Evolutionary conservation across 768 basidiomycete species (phyloP).

Genomic region (Boletus speciosus): DNA sequence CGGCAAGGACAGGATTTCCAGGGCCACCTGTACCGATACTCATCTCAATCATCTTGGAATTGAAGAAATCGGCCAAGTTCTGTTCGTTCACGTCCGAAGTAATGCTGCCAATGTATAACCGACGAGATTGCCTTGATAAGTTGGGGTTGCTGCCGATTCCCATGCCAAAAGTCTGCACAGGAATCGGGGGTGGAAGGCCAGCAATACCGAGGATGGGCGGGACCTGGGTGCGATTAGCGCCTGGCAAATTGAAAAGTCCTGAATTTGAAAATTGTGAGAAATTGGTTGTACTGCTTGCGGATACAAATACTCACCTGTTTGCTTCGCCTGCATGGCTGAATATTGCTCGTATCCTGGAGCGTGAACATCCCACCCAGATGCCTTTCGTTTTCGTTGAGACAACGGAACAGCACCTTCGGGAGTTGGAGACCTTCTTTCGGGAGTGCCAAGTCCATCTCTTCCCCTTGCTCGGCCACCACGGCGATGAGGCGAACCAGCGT

Average conservation of each 20-base stretch:
- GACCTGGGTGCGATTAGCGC: slow-evolving; percentile 86
- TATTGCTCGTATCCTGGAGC: slow-evolving; percentile 95
- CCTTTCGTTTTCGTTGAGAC: slow-evolving; percentile 82
- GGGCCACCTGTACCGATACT: slow-evolving; percentile 77
- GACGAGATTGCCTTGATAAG: slow-evolving; percentile 86
- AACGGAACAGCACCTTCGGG: slow-evolving; percentile 80
- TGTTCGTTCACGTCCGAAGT: slow-evolving; percentile 93
- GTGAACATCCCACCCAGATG: slow-evolving; percentile 95
- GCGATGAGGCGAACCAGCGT: slow-evolving; percentile 36
- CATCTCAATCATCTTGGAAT: slow-evolving; percentile 92
- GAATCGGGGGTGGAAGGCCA: slow-evolving; percentile 78
- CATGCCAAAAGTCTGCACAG: slow-evolving; percentile 82
- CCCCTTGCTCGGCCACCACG: slow-evolving; percentile 48
- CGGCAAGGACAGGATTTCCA: slow-evolving; percentile 88
- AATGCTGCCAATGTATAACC: slow-evolving; percentile 96
- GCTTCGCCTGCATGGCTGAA: slow-evolving; percentile 95
- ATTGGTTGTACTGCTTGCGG: not conserved
- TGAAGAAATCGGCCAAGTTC: slow-evolving; percentile 92
- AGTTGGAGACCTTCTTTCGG: slow-evolving; percentile 83
- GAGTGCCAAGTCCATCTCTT: slow-evolving; percentile 54
- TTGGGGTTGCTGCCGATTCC: slow-evolving; percentile 86
- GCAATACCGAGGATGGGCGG: slow-evolving; percentile 79
- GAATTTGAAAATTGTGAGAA: slow-evolving; percentile 13
- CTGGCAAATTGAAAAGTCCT: slow-evolving; percentile 97
- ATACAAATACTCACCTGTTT: slow-evolving; percentile 64